These are phyloP conservation scores for sunflower (Helianthus annuus) DNA, from an alignment of 129 eudicot genomes.

Conservation along the genomic window HanXRQr2.0-SUNRISE NC_035433.2:2260829-2261328, in stretches of 20 bases:
- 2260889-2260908: slow-evolving; percentile 31
- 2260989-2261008: slow-evolving; percentile 41
- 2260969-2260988: slow-evolving; percentile 57
- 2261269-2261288: background rate
- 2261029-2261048: background rate
- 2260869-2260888: slow-evolving; percentile 24
- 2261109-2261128: slow-evolving; percentile 49
- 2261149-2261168: slow-evolving; percentile 99
- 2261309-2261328: slow-evolving; percentile 23
- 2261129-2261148: slow-evolving; percentile 83
- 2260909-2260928: slow-evolving; percentile 68
- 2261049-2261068: background rate
- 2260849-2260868: slow-evolving; percentile 45
- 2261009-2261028: slow-evolving; percentile 40
- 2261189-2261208: slow-evolving; percentile 94
- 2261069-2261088: background rate
- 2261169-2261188: slow-evolving; percentile 92
- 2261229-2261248: slow-evolving; percentile 73
- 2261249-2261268: slow-evolving; percentile 1
- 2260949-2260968: slow-evolving; percentile 45
- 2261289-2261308: background rate
- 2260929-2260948: slow-evolving; percentile 76
- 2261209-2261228: slow-evolving; percentile 99
- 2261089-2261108: slow-evolving; percentile 4
- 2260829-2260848: background rate